phyloP scores from a whole-genome alignment of 768 basidiomycete species.

The Suillus spraguei region DNA sequence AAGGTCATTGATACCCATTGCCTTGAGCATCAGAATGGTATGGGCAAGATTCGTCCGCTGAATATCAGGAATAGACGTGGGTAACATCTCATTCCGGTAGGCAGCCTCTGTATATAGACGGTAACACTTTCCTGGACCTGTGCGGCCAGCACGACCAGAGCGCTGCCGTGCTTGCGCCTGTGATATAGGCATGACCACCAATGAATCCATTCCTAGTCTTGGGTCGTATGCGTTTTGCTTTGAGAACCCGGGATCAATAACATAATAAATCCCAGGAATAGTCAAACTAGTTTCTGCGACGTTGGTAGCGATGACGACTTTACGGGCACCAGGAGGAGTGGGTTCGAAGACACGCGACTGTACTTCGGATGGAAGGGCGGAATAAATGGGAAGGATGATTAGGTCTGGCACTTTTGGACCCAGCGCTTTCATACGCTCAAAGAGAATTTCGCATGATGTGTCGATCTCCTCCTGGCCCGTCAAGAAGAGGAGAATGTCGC shows the following conservation, averaged over 20 bases:
- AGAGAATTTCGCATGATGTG: conserved; percentile 95
- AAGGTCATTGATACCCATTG: conserved; percentile 98
- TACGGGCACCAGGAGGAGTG: conserved; percentile 96
- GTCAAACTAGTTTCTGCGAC: conserved; percentile 98
- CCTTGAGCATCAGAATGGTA: conserved; percentile 95
- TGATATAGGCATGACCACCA: conserved; percentile 98
- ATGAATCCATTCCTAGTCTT: conserved; percentile 95
- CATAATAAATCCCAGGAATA: conserved; percentile 98
- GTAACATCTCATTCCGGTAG: conserved; percentile 98
- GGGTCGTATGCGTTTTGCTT: conserved; percentile 99
- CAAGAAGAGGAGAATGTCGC: conserved; percentile 94
- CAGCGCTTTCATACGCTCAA: conserved; percentile 97
- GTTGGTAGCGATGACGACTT: conserved; percentile 99
- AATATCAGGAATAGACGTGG: conserved; percentile 96
- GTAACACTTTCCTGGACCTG: conserved; percentile 98
- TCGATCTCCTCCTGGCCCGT: conserved; percentile 99
- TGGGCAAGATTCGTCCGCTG: conserved; percentile 91
- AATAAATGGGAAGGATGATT: conserved; percentile 96
- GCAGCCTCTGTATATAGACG: conserved; percentile 98
- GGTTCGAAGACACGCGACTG: conserved; percentile 98
- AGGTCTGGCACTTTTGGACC: conserved; percentile 99
- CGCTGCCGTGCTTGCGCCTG: conserved; percentile 98
- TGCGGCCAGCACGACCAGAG: conserved; percentile 94
- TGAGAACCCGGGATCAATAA: conserved; percentile 97
- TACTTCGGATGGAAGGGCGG: conserved; percentile 96